Conservation (phyloP, 2,329 filamentous ascomycete genomes). For the Taxawa tesnikishii region DNA sequence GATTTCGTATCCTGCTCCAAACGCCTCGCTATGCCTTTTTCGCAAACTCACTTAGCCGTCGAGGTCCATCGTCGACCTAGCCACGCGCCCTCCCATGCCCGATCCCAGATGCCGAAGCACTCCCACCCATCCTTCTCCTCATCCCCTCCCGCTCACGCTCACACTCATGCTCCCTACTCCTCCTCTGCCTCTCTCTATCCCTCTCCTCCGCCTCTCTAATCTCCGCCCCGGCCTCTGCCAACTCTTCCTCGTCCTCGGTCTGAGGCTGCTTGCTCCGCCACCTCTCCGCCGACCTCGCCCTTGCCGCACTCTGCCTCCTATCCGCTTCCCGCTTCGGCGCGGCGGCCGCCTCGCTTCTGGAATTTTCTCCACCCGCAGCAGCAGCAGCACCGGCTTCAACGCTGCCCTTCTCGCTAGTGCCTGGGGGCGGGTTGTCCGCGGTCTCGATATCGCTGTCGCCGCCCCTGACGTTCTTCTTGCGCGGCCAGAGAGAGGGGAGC, state of each 20-base stretch:
- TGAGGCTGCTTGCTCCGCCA: conserved; percentile 2
- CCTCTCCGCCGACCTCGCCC: neutral
- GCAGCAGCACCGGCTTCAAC: conserved; percentile 6
- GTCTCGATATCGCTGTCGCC: conserved; percentile 46
- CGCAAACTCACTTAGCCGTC: too few relatives aligned
- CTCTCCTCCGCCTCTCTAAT: conserved; percentile 8
- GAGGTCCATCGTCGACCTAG: too few relatives aligned
- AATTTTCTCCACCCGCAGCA: conserved; percentile 3
- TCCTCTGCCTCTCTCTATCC: conserved; percentile 7
- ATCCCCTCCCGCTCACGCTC: neutral
- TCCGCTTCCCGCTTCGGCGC: conserved; percentile 1
- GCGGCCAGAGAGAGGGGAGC: conserved; percentile 69
- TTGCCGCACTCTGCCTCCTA: conserved; percentile 1
- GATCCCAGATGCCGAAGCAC: neutral
- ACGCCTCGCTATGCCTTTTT: too few relatives aligned
- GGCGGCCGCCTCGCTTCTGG: neutral
- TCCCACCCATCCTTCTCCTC: neutral
- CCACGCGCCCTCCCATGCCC: too few relatives aligned
- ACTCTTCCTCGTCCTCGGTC: conserved; percentile 6
- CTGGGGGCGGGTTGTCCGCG: conserved; percentile 12
- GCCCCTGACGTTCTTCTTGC: conserved; percentile 71
- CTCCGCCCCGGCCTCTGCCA: conserved; percentile 8
- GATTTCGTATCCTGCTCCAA: too few relatives aligned
- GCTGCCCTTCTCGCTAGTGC: too few relatives aligned
- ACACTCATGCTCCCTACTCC: conserved; percentile 2